phyloP scores from a whole-genome alignment of 176 grass and related monocot genomes.

The Avena sativa region DNA sequence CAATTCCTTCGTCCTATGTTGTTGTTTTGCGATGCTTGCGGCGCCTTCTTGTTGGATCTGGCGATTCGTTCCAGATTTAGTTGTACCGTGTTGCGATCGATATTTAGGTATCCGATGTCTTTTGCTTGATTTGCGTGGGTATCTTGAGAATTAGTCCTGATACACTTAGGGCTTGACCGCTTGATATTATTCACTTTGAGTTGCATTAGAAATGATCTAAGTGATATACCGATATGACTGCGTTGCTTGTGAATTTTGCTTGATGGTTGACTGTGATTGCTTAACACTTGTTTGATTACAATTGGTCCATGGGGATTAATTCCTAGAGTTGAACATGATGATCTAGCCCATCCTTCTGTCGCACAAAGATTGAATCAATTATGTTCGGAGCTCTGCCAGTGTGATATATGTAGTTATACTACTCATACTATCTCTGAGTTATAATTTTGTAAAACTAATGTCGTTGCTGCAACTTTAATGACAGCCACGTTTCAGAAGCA shows the following conservation, averaged over 20 bases:
- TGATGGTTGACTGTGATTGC: neutral
- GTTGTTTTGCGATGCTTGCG: slow-evolving; percentile 7
- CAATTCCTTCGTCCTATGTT: neutral
- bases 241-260: neutral
- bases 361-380: neutral
- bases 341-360: neutral
- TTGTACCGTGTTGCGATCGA: neutral
- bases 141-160: neutral
- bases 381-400: slow-evolving; percentile 27
- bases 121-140: neutral
- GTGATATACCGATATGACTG: neutral
- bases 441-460: slow-evolving; percentile 24
- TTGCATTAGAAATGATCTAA: neutral
- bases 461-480: slow-evolving; percentile 25
- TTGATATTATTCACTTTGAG: neutral
- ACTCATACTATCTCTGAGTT: slow-evolving; percentile 3
- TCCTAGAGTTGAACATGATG: neutral
- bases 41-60: slow-evolving; percentile 13
- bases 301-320: slow-evolving; percentile 1
- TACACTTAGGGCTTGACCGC: neutral
- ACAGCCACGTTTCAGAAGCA: slow-evolving; percentile 71
- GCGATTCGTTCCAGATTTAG: neutral
- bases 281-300: neutral
- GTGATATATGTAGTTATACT: neutral
- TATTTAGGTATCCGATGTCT: neutral